Conservation (phyloP, 441 rosid species). For the Adansonia rubrostipa region DNA sequence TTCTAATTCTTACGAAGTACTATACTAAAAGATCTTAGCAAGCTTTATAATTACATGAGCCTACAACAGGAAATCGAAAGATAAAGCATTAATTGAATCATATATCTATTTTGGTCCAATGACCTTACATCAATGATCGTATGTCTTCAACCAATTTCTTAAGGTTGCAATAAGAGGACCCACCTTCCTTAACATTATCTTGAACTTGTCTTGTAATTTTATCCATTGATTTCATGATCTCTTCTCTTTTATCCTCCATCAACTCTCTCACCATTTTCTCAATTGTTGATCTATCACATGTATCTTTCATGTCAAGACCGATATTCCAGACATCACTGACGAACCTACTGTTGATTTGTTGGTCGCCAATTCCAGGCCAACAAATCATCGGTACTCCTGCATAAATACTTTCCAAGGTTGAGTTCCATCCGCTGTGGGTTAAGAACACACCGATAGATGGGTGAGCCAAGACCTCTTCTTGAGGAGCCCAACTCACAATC, state of each 20-base stretch:
- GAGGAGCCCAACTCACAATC: constrained; percentile 44
- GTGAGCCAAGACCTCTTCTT: constrained; percentile 41
- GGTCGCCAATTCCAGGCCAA: constrained; percentile 39
- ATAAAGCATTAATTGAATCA: too few species aligned
- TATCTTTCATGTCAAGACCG: constrained; percentile 42
- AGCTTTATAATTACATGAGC: neutral
- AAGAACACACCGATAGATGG: constrained; percentile 43
- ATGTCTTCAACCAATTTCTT: constrained; percentile 29
- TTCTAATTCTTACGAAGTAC: neutral
- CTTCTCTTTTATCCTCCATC: constrained; percentile 27
- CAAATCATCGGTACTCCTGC: constrained; percentile 43
- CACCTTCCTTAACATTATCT: constrained; percentile 28
- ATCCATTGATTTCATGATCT: constrained; percentile 25
- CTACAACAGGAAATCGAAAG: too few species aligned
- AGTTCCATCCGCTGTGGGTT: constrained; percentile 51
- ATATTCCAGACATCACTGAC: constrained; percentile 41
- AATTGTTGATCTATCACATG: constrained; percentile 31
- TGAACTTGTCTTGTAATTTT: constrained; percentile 22
- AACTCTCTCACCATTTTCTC: constrained; percentile 37
- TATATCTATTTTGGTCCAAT: too few species aligned
- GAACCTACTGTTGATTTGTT: constrained; percentile 38
- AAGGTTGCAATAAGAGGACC: constrained; percentile 33
- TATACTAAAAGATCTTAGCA: too few species aligned
- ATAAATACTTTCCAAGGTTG: constrained; percentile 36
- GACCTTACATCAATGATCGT: neutral